Base-by-base conservation (phyloP, 2,329 filamentous ascomycete species). In the Trichophyton mentagrophytes region DNA sequence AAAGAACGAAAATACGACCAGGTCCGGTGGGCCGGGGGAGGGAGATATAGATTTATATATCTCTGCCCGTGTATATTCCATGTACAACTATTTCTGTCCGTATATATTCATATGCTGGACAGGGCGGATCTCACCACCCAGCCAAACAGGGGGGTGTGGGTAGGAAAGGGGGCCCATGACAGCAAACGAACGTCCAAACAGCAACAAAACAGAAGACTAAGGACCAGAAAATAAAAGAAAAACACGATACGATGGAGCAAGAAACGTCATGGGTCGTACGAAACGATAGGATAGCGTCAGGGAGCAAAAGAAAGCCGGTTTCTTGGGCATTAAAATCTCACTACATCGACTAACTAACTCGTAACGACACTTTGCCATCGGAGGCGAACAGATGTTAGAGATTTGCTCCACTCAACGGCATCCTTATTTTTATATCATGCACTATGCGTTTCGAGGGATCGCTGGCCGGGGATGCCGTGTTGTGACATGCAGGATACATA, bases 271-370 rank as follows among this genome's bases (percentile, higher is more conserved):
- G 27, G 7, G 49, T 53, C 11, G 49, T 53, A 53, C 49, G 49
- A 13, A n/a, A 53, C 13, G 27, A 38, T 9, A 13, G 9, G 3
- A 53, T 53, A 47, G 44, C 44, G 44, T 47, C 44, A 47, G 11
- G 20, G 17, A 47, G 44, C 7, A 25, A 47, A 47, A 47, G 20
- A 13, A 46, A 25, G 44, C 49, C 49, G 49, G 49, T 25, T 30
- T 53, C 49, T 53, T 33, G 47, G 47, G 47, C 27, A 53, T 53
- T 17, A 44, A 53, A 53, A 53, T 53, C 27, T 53, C 49, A 53
- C 49, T 22, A 53, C 33, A 38, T 38, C 33, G 33, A 38, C 33
- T 38, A 38, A 38, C 33, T 38, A 38, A 13, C 33, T 38, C 13
- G 11, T 38, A 38, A 13, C 11, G n/a, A n/a, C 13, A 15, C 49